phyloP scores from a whole-genome alignment of 257 asterid genomes.

The Thymus mandschuricus region DNA sequence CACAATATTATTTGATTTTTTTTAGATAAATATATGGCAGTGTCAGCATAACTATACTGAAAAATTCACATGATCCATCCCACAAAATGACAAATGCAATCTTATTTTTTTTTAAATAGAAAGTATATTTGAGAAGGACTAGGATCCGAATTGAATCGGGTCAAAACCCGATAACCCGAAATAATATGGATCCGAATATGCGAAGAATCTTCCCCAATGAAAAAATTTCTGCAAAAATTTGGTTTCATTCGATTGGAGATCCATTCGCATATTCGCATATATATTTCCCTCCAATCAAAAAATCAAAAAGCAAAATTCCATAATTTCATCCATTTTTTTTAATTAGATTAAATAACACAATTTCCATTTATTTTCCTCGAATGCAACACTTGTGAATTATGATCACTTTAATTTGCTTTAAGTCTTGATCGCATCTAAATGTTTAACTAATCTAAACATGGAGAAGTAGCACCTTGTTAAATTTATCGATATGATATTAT shows the following conservation, averaged over 20 bases:
- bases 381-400: not conserved
- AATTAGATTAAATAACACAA: not conserved
- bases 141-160: not conserved
- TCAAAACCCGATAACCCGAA: not conserved
- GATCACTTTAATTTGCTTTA: conserved; percentile 1
- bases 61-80: not conserved
- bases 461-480: no score
- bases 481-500: no score
- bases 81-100: not conserved
- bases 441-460: no score
- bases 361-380: not conserved
- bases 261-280: conserved; percentile 39
- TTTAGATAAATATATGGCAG: no score
- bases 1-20: no score
- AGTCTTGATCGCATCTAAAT: not conserved
- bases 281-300: not conserved
- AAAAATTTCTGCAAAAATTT: conserved; percentile 13
- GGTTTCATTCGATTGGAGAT: conserved; percentile 24
- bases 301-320: not conserved
- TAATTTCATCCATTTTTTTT: not conserved
- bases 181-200: not conserved
- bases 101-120: no score
- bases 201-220: not conserved
- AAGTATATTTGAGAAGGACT: no score
- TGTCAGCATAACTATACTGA: not conserved